Evolutionary conservation across 2,329 filamentous ascomycete species (phyloP).

Genomic region (Cadophora sp.): DNA sequence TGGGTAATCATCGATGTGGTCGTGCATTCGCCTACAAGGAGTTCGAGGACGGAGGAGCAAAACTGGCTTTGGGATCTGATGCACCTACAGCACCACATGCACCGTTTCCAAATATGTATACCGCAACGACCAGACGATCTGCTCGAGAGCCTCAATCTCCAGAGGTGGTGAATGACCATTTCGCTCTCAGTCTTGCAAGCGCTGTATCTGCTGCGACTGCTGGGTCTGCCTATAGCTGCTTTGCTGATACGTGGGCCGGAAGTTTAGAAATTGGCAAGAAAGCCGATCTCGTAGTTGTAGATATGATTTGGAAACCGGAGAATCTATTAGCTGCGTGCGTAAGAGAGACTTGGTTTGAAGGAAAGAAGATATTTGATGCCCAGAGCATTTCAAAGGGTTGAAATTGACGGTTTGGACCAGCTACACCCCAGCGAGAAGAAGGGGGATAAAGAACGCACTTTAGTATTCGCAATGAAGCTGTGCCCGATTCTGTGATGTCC

Average conservation of each 20-base stretch:
- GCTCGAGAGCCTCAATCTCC: conserved; percentile 54
- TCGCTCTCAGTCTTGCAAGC: conserved; percentile 59
- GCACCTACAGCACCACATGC: conserved; percentile 63
- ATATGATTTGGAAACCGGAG: conserved; percentile 53
- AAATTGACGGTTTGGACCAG: background rate
- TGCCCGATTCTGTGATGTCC: too few relatives aligned
- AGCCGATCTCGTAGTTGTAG: conserved; percentile 62
- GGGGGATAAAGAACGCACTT: too few relatives aligned
- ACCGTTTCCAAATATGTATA: conserved; percentile 62
- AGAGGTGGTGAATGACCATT: conserved; percentile 57
- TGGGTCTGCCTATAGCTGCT: conserved; percentile 64
- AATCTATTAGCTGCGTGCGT: background rate
- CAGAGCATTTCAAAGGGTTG: background rate
- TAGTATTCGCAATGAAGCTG: too few relatives aligned
- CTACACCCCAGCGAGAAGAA: background rate
- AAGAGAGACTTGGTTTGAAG: conserved; percentile 14
- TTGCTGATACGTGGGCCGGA: conserved; percentile 59
- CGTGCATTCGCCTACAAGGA: conserved; percentile 70
- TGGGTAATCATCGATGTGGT: conserved; percentile 59
- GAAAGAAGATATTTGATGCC: conserved; percentile 5
- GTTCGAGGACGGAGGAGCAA: conserved; percentile 60
- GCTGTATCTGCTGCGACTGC: conserved; percentile 60
- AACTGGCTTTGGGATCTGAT: conserved; percentile 64
- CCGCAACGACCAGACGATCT: conserved; percentile 63
- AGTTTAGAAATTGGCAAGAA: conserved; percentile 55